Evolutionary conservation across 495 filamentous ascomycete genomes (phyloP), one percentile per base, ranked within the genome.

Genomic region (Lophiotrema nucula): DNA sequence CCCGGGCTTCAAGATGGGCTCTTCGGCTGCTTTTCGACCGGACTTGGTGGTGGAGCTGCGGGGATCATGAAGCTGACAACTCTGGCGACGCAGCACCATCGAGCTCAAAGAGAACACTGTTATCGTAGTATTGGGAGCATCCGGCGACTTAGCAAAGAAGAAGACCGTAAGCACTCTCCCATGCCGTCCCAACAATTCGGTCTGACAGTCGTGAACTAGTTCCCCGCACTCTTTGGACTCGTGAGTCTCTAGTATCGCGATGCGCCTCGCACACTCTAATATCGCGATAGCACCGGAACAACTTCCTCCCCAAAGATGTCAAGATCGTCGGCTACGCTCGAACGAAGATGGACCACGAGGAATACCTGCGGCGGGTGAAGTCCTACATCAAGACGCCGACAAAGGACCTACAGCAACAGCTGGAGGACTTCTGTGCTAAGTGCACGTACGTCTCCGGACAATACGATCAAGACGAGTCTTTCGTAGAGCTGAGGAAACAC

Each of bases 371-470:
- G 74, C 84, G 95, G 53, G 90, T 97, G 76, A 91, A 88, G 76
- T 95, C 91, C 55, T 93, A 96, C 75, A 99, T 99, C 77, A 97
- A 99, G 84, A 90, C 91, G 15, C 95, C 95, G 21, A 95, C 92
- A 47, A 96, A 96, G 80, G 95, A 97, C 58, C 88, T 96, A 68
- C 90, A 99, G 75, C 86, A 96, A 72, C 92, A 96, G 70, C 78
- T 97, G 58, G 82, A 90, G 39, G 87, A 89, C 51, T 99, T 99
- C 77, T 88, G 85, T 78, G 77, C 80, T 44, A 72, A 92, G 47
- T 96, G 90, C 80, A 85, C 88, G 66, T 99, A 99, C 71, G 79
- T 97, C 19, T 92, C 91, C 26, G 95, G 95, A 39, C 92, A 97
- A 73, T 99, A 99, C 68, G 95, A 99, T 74, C 81, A 93, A 70